Percentiles rank a stretch among this genome's conserved stretches.
Conservation (phyloP, 192 early-diverging fungal species). For the Rhizoclosmatium sp. region DNA sequence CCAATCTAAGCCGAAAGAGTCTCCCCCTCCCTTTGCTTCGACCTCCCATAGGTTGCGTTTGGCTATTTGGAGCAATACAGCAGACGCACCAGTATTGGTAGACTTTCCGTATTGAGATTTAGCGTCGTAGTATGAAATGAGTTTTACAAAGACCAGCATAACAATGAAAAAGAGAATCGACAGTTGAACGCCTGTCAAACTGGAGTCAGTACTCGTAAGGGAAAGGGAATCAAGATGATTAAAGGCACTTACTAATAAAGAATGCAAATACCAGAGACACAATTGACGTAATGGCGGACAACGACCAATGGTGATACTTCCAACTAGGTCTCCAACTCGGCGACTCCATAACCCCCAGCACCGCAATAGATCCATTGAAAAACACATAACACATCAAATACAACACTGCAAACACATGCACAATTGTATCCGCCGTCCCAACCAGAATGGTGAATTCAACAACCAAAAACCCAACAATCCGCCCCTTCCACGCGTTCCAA, state of each 20-base stretch:
- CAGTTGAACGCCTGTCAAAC: not conserved
- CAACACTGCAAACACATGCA: slow-evolving; percentile 17
- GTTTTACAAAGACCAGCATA: slow-evolving; percentile 13
- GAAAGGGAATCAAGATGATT: not conserved
- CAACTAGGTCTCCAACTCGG: slow-evolving; percentile 40
- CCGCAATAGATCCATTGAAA: slow-evolving; percentile 35
- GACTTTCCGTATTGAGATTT: slow-evolving; percentile 32
- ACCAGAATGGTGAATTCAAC: slow-evolving; percentile 33
- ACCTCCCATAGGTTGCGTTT: slow-evolving; percentile 38
- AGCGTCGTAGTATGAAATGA: slow-evolving; percentile 34
- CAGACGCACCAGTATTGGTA: not conserved
- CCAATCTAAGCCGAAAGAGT: slow-evolving; percentile 30
- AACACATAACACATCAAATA: slow-evolving; percentile 38
- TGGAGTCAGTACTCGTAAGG: too few species aligned
- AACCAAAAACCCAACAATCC: slow-evolving; percentile 29
- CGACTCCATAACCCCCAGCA: slow-evolving; percentile 30
- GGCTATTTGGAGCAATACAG: slow-evolving; percentile 32
- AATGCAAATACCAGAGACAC: slow-evolving; percentile 28
- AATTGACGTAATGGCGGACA: slow-evolving; percentile 23
- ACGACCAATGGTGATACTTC: slow-evolving; percentile 42
- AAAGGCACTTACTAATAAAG: slow-evolving; percentile 25
- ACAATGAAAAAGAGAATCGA: slow-evolving; percentile 4
- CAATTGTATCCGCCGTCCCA: slow-evolving; percentile 21
- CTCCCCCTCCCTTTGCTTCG: slow-evolving; percentile 7
- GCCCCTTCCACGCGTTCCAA: not conserved